Percentiles rank a stretch among this genome's conserved stretches.
phyloP scores from a whole-genome alignment of 2,329 filamentous ascomycete genomes.

The Myotisia sp. region DNA sequence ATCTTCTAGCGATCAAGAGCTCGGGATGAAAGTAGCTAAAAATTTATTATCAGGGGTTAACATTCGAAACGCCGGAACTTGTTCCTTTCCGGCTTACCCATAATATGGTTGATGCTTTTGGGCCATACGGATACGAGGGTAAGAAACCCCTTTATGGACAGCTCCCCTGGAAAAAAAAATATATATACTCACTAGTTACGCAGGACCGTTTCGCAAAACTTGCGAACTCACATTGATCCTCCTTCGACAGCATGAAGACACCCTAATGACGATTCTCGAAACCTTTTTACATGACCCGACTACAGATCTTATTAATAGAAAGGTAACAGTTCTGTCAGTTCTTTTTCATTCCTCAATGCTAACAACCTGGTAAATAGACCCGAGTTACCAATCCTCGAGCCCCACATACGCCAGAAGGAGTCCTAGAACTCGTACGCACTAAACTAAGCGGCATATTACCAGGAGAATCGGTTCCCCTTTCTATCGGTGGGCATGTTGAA shows the following conservation, averaged over 20 bases:
- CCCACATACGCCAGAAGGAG: constrained; percentile 58
- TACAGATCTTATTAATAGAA: constrained; percentile 73
- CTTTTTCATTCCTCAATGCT: too few relatives aligned
- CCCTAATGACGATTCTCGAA: constrained; percentile 91
- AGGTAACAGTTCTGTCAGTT: constrained; percentile 30
- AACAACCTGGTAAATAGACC: too few relatives aligned
- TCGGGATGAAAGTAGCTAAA: not conserved
- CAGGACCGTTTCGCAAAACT: constrained; percentile 70
- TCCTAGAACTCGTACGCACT: constrained; percentile 73
- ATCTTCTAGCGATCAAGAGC: not conserved
- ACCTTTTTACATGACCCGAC: constrained; percentile 96
- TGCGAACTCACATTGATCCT: constrained; percentile 78
- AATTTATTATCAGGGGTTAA: constrained; percentile 45
- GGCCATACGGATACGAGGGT: constrained; percentile 79
- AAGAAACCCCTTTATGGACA: constrained; percentile 5
- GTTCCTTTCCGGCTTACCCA: constrained; percentile 95
- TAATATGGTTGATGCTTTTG: constrained; percentile 98
- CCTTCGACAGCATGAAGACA: constrained; percentile 83
- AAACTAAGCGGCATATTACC: constrained; percentile 75
- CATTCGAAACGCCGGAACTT: constrained; percentile 83
- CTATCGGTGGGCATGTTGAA: constrained; percentile 94
- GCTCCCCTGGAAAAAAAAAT: not conserved
- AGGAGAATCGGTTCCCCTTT: constrained; percentile 80
- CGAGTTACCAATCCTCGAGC: constrained; percentile 37
- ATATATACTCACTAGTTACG: not conserved